Evolutionary conservation across 2,329 filamentous ascomycete species (phyloP), one percentile per base, ranked within the genome.

Genomic region (Tolypocladium tundrense): DNA sequence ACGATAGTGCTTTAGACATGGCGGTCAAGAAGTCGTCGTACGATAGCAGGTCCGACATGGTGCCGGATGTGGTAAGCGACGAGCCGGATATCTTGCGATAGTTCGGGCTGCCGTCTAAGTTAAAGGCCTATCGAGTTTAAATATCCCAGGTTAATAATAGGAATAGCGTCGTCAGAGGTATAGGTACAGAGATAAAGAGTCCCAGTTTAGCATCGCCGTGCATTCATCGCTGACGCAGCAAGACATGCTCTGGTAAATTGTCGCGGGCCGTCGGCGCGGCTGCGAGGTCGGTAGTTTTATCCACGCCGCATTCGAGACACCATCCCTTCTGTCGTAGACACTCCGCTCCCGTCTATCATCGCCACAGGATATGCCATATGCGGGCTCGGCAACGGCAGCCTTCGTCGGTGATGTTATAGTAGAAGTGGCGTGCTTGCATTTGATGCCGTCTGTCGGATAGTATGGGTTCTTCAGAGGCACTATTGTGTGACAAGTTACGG

Each of bases 11-110:
- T 62, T 90, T 86, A 9, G 86, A 87, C 58, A 86, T 71, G 27
- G 82, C 78, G 31, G 86, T 76, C 19, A 86, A 85, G 66, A 88
- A 83, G 62, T 91, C 87, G 58, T 91, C 87, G 67, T 87, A 89
- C 4, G 85, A 84, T 54, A 85, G 79, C 69, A 88, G 83, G 64
- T 90, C 87, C 7, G 85, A 87, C 48, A 88, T 74, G 27, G 78
- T 79, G 27, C 85, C 81, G 48, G 81, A 81, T 1, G 82, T 88
- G 19, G 86, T 88, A 67, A 88, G 88, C 1, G 87, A 89, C 2
- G 87, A 89, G 53, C 86, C 86, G 24, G 87, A 89, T 77, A 88
- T 81, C 60, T 86, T 81, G 59, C 86, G 79, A 53, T 79, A 77
- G 61, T 82, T 79, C 52, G 79, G 70, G n/a, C 73, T 75, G 57